These are phyloP conservation scores for Colletotrichum musae DNA, from an alignment of 2,329 filamentous ascomycete species.

Conservation along the genomic window DNA sequence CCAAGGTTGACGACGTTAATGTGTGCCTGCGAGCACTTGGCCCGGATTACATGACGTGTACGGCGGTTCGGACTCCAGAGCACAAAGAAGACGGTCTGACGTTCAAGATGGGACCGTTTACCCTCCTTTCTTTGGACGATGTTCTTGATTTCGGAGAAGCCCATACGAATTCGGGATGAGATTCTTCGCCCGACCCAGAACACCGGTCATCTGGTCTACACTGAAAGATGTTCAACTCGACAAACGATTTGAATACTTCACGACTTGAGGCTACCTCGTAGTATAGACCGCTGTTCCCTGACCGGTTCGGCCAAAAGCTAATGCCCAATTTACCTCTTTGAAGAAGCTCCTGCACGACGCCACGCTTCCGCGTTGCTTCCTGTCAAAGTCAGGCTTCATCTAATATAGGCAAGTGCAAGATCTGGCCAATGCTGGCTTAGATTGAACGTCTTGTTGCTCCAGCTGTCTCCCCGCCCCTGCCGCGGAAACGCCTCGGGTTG, in stretches of 20 bases:
- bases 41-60: constrained; percentile 68
- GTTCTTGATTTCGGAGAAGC: constrained; percentile 61
- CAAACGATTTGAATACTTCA: no score
- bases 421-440: constrained; percentile 23
- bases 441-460: constrained; percentile 7
- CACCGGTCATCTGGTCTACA: neutral
- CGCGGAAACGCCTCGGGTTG: constrained; percentile 7
- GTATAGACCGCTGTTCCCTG: no score
- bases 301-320: no score
- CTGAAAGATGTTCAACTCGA: neutral
- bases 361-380: neutral
- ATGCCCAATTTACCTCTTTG: no score
- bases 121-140: constrained; percentile 60
- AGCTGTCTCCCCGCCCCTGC: neutral
- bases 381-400: neutral
- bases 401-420: constrained; percentile 20
- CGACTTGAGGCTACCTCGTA: no score
- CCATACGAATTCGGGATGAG: constrained; percentile 13
- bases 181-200: neutral
- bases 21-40: constrained; percentile 61
- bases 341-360: neutral
- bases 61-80: constrained; percentile 61
- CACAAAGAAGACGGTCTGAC: constrained; percentile 54
- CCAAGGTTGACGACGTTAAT: constrained; percentile 58
- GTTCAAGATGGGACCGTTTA: constrained; percentile 58